Evolutionary conservation across 495 filamentous ascomycete species (phyloP).

Genomic region (Lophium mytilinum): DNA sequence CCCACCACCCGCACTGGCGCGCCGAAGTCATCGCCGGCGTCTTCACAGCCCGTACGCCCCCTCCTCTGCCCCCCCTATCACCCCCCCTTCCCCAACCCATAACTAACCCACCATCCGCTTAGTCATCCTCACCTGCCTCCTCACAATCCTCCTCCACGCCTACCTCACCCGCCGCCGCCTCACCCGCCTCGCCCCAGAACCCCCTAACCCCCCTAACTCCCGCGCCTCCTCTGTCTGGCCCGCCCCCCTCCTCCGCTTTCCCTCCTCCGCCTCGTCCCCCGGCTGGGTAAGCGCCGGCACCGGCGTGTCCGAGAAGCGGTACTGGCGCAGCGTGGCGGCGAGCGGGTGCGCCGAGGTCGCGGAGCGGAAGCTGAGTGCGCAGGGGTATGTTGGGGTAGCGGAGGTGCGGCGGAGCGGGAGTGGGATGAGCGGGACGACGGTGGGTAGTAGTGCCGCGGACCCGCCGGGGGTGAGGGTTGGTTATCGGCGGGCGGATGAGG

Average conservation of each 20-base stretch:
- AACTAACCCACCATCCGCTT: slow-evolving; percentile 1
- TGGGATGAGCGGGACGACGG: too few relatives aligned
- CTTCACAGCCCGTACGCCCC: too few relatives aligned
- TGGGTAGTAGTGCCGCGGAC: too few relatives aligned
- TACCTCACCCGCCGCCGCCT: background rate
- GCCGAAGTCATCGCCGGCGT: too few relatives aligned
- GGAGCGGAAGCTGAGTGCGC: background rate
- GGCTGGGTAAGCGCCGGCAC: background rate
- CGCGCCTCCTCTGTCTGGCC: background rate
- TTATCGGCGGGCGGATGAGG: background rate
- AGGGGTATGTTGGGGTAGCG: too few relatives aligned
- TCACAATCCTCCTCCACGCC: background rate
- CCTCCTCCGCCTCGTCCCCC: background rate
- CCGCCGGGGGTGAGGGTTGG: too few relatives aligned
- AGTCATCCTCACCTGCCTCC: background rate
- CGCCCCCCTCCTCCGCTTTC: background rate
- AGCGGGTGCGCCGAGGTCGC: background rate
- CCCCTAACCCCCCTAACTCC: background rate
- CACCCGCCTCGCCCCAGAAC: background rate
- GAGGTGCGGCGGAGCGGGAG: too few relatives aligned
- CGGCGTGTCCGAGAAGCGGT: background rate
- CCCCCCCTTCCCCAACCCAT: background rate
- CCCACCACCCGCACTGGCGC: too few relatives aligned
- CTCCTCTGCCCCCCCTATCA: too few relatives aligned
- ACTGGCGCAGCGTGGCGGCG: background rate